These are phyloP conservation scores for Fraxinus angustifolia DNA, from an alignment of 305 asterid genomes.

Conservation along the genomic window DNA sequence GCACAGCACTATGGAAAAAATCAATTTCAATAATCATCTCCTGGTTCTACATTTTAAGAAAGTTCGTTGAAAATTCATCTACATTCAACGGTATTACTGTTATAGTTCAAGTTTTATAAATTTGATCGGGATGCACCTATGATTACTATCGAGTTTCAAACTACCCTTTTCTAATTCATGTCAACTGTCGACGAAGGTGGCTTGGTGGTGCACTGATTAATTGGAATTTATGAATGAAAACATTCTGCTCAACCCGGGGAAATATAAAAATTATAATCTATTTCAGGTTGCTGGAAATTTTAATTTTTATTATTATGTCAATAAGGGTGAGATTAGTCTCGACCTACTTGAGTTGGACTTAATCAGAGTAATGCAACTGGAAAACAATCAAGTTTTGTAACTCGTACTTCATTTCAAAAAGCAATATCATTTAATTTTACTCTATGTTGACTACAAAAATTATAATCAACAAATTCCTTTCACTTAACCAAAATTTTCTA, in stretches of 20 bases:
- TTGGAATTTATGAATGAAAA: neutral
- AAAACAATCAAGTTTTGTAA: neutral
- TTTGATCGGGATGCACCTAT: neutral
- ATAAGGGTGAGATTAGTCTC: neutral
- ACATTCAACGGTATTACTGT: neutral
- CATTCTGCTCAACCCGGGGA: neutral
- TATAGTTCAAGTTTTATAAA: neutral
- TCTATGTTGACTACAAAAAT: neutral
- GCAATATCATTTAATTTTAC: neutral
- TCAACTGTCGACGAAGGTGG: neutral
- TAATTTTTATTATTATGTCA: neutral
- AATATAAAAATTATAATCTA: neutral
- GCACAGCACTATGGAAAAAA: neutral
- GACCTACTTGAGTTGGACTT: neutral
- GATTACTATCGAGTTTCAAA: neutral
- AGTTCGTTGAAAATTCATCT: neutral
- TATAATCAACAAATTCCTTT: neutral
- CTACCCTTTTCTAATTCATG: neutral
- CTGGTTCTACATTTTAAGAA: neutral
- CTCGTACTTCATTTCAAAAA: neutral
- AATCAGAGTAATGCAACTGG: neutral
- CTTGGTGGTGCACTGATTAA: neutral
- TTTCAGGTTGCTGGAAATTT: neutral
- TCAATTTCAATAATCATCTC: neutral
- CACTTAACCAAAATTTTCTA: neutral